A percentile compares a stretch with the other conserved stretches of the same genome.
These are phyloP conservation scores for Erodium texanum DNA, from an alignment of 441 rosid species.

Conservation along the genomic window DNA sequence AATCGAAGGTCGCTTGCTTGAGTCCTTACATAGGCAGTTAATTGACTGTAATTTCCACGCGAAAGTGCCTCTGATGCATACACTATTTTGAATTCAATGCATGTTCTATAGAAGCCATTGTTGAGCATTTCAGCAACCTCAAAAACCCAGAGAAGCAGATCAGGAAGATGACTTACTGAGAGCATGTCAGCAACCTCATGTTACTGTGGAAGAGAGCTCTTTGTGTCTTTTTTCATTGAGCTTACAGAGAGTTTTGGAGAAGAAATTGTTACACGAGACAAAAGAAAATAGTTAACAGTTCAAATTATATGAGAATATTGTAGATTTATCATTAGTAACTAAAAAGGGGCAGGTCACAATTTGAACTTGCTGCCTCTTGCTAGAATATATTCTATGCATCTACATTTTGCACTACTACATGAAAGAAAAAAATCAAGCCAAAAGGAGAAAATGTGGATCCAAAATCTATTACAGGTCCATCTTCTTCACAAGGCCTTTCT, in stretches of 20 bases:
- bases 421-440: background rate
- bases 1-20: background rate
- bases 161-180: background rate
- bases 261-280: background rate
- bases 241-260: conserved; percentile 9
- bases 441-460: conserved; percentile 10
- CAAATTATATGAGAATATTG: background rate
- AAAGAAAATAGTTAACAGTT: background rate
- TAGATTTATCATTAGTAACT: background rate
- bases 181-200: conserved; percentile 4
- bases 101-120: background rate
- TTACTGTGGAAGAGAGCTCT: background rate
- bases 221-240: background rate
- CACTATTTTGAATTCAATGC: too few relatives aligned
- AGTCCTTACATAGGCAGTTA: conserved; percentile 59
- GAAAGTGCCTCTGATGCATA: conserved; percentile 53
- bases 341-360: background rate
- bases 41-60: conserved; percentile 58
- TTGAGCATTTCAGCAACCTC: conserved; percentile 5
- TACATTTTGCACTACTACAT: too few relatives aligned
- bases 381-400: background rate
- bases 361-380: background rate
- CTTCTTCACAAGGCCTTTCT: conserved; percentile 42
- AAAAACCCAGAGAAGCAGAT: conserved; percentile 10
- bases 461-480: conserved; percentile 20